These are phyloP conservation scores for Pistacia integerrima DNA, from an alignment of 345 rosid genomes.

Conservation along the genomic window DNA sequence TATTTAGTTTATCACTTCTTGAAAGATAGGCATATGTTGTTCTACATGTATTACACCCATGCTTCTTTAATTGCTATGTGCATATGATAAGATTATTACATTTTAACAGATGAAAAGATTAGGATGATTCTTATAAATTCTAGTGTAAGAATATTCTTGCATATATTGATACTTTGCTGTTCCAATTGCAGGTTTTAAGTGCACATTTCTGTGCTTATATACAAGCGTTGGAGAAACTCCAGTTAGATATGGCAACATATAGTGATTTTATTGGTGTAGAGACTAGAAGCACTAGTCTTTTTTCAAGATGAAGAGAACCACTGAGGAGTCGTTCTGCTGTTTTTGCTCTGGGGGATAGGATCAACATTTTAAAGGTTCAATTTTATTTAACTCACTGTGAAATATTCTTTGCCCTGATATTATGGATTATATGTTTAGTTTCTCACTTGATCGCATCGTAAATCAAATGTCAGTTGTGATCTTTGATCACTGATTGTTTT, in stretches of 20 bases:
- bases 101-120: background rate
- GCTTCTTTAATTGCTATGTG: background rate
- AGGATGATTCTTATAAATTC: background rate
- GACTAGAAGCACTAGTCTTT: slow-evolving; percentile 81
- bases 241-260: slow-evolving; percentile 92
- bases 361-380: slow-evolving; percentile 70
- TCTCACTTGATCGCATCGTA: background rate
- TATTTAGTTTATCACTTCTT: background rate
- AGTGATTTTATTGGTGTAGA: slow-evolving; percentile 96
- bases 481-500: slow-evolving; percentile 1
- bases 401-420: background rate
- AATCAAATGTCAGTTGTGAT: slow-evolving; percentile 2
- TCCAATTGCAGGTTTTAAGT: slow-evolving; percentile 79
- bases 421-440: slow-evolving; percentile 2
- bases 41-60: background rate
- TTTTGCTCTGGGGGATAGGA: slow-evolving; percentile 92
- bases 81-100: background rate
- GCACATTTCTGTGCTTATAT: slow-evolving; percentile 98
- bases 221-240: slow-evolving; percentile 93
- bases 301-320: slow-evolving; percentile 87
- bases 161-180: slow-evolving; percentile 12
- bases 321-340: slow-evolving; percentile 85
- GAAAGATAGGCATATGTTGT: background rate
- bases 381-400: background rate
- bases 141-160: background rate